Conservation (phyloP, 306 rosid genomes). For the Prosopis cineraria region DNA sequence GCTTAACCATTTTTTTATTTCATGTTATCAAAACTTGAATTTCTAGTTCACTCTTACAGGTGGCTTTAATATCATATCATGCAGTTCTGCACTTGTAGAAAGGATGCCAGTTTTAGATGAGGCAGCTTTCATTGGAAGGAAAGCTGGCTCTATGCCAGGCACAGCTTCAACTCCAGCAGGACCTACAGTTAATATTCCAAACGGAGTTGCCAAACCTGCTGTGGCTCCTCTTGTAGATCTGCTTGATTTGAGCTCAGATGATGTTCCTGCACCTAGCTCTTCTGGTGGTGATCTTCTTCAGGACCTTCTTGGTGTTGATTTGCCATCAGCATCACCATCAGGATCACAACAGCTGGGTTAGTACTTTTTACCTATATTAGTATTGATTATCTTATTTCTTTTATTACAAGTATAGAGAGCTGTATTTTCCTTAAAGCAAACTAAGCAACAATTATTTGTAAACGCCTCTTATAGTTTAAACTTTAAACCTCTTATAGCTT, state of each 20-base stretch:
- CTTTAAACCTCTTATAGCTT: conserved; percentile 1
- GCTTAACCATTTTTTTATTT: conserved; percentile 20
- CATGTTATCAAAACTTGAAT: conserved; percentile 21
- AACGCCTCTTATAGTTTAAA: conserved; percentile 21
- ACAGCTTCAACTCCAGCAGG: conserved; percentile 57
- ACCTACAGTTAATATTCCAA: conserved; percentile 71
- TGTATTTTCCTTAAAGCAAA: conserved; percentile 15
- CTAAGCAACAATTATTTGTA: conserved; percentile 5
- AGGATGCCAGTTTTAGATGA: conserved; percentile 98
- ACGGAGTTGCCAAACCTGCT: conserved; percentile 72
- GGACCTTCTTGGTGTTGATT: conserved; percentile 91
- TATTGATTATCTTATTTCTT: conserved; percentile 27
- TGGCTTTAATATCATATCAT: conserved; percentile 27
- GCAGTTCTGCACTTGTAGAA: conserved; percentile 83
- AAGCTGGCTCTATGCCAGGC: conserved; percentile 64
- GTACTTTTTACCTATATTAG: conserved; percentile 33
- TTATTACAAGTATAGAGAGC: not conserved
- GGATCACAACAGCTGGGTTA: conserved; percentile 70
- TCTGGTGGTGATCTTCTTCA: conserved; percentile 85
- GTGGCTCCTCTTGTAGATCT: conserved; percentile 87
- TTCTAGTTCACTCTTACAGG: not conserved
- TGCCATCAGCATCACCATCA: conserved; percentile 52
- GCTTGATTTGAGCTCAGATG: conserved; percentile 82
- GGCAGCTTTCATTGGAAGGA: conserved; percentile 78
- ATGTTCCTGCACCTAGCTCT: conserved; percentile 76